Evolutionary conservation across 305 asterid species (phyloP), one percentile per base, ranked within the genome.

Genomic region (Fraxinus ornus): DNA sequence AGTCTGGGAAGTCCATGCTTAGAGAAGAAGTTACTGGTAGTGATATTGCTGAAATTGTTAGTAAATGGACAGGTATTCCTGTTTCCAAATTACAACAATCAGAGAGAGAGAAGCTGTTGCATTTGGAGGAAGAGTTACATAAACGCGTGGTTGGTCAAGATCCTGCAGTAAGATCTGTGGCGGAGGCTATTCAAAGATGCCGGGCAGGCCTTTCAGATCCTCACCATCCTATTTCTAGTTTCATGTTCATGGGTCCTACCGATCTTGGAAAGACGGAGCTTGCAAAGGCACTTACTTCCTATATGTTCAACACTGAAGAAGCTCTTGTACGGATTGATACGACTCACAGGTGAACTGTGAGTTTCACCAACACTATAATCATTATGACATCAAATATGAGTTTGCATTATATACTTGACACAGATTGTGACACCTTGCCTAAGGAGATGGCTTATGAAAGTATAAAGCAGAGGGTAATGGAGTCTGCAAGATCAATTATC

Each of bases 181-280:
- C 98, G 0, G 98, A 94, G 73, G 97, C 99, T 57, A 95, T 95
- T 57, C 98, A 93, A 80, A 86, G 98, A 75, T 95, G 98, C 1
- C 89, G 99, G 73, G 99, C 99, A 0, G 99, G 99, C 79, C 97
- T 95, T 62, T 37, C 44, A 37, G 44, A 37, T 37, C 44, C 44
- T 37, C 91, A 94, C 85, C 97, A 98, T 60, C 99, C 99, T 0
- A 95, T 95, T 74, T 98, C 99, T 4, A 94, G 99, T 83, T 94
- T 94, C 79, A 95, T 95, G 99, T 95, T 95, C 91, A 95, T 95
- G 98, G 99, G 99, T 41, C 99, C 99, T 21, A 95, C 97, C 1
- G 99, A 98, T 71, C 98, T 95, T 36, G 99, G 99, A 26, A 95
- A 95, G 82, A 95, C 99, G 0, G 98, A 95, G 90, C 91, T 95